Base-by-base conservation (phyloP, 805 yeast genomes). In the Saccharomycopsis fibuligera region DNA sequence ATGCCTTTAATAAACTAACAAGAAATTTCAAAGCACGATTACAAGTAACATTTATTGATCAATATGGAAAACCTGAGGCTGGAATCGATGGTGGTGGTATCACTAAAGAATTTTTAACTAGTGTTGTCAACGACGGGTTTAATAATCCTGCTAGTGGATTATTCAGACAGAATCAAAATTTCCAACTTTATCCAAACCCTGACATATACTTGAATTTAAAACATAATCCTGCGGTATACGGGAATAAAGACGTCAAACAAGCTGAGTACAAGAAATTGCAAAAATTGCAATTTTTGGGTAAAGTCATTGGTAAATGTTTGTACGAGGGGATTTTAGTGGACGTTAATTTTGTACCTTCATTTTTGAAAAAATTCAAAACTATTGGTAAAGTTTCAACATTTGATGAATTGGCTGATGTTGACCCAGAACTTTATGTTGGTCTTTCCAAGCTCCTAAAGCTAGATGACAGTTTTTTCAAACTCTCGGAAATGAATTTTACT, bases 81-180 rank as follows among this genome's bases (percentile, higher is more conserved):
- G 99, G 99, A 1, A 83, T 91, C 38, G 99, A 91, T 63, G 99
- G 99, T 5, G 99, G 98, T 10, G 99, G 99, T 1, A 69, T 91
- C 22, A 90, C 97, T 0, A 90, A 91, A 62, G 99, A 91, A 59
- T 80, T 93, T 54, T 66, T 91, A 48, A 88, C 91, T 2, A 70
- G 83, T 44, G 80, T 88, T 0, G 77, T 83, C 2, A 68, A 67
- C 3, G 86, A 84, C 54, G 90, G 86, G 0, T 86, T 91, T 57
- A 66, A 69, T 27, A 66, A 70, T 3, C 58, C 57, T 30, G 53
- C 58, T 17, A 55, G 55, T 30, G 59, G 54, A 5, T 58, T 76
- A 5, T 79, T 79, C 51, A 58, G 62, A 5, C 68, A 68, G 24
- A 79, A 73, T 21, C 60, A 63, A 0, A 67, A 75, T 37, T 77